These are phyloP conservation scores for Rhodocollybia butyracea DNA, from an alignment of 768 basidiomycete genomes.

Conservation along the genomic window DNA sequence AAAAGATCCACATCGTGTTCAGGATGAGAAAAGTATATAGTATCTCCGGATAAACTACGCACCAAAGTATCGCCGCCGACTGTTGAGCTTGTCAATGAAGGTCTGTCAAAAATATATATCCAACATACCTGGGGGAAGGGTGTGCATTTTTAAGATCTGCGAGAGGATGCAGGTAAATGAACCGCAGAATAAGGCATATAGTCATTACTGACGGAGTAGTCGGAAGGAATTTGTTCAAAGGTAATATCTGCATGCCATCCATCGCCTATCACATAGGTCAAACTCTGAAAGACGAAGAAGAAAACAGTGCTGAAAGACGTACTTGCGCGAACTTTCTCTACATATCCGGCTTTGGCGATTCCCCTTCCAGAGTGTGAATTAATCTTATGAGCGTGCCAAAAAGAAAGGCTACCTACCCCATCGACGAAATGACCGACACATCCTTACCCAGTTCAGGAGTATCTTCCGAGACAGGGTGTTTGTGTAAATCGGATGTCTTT, in stretches of 20 bases:
- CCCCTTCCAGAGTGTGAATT: constrained; percentile 23
- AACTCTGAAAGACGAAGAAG: neutral
- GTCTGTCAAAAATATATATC: neutral
- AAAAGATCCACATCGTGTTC: neutral
- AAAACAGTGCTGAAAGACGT: constrained; percentile 2
- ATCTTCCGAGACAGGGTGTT: constrained; percentile 52
- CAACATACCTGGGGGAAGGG: constrained; percentile 30
- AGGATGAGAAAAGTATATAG: neutral
- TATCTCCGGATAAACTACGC: constrained; percentile 9
- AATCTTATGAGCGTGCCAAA: neutral
- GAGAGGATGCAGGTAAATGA: neutral
- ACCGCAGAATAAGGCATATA: neutral
- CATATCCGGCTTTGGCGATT: constrained; percentile 32
- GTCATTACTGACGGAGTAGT: constrained; percentile 42
- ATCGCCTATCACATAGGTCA: neutral
- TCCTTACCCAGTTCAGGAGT: constrained; percentile 50
- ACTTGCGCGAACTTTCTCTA: constrained; percentile 34
- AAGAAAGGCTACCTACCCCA: constrained; percentile 26
- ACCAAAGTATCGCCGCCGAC: constrained; percentile 44
- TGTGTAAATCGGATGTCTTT: constrained; percentile 43
- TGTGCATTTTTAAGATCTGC: constrained; percentile 39
- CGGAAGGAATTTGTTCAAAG: constrained; percentile 58
- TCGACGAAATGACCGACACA: constrained; percentile 48
- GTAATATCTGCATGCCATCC: constrained; percentile 60
- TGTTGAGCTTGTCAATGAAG: constrained; percentile 6